A percentile compares a stretch with the other conserved stretches of the same genome.
These are phyloP conservation scores for Parastagonospora avenae DNA, from an alignment of 2,329 filamentous ascomycete species.

Conservation along the genomic window DNA sequence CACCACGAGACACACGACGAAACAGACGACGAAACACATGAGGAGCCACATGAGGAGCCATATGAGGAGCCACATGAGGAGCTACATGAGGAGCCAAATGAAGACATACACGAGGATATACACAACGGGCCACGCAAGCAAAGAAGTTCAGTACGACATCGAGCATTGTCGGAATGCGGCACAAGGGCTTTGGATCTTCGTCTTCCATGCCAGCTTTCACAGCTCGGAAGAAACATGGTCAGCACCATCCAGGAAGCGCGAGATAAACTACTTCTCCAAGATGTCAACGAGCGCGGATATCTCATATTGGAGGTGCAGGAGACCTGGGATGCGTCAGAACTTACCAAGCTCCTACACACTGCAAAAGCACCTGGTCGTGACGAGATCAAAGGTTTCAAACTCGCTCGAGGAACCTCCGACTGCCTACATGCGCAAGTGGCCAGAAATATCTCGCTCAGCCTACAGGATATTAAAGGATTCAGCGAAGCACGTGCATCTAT, in stretches of 20 bases:
- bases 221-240: slow-evolving; percentile 8
- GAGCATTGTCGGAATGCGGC: background rate
- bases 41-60: background rate
- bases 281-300: slow-evolving; percentile 4
- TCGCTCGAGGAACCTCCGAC: background rate
- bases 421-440: slow-evolving; percentile 1
- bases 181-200: background rate
- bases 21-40: background rate
- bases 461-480: background rate
- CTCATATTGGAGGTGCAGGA: slow-evolving; percentile 5
- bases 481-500: background rate
- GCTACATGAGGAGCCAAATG: background rate
- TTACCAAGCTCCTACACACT: background rate
- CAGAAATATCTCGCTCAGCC: background rate
- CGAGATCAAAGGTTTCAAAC: slow-evolving; percentile 6
- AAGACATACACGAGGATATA: too few relatives aligned
- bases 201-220: background rate
- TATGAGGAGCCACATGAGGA: background rate
- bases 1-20: background rate
- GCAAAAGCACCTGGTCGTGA: background rate
- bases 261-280: background rate
- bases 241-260: slow-evolving; percentile 1
- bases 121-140: background rate
- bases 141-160: background rate
- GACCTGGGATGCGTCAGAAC: slow-evolving; percentile 1